Percentiles rank a stretch among this genome's conserved stretches.
These are phyloP conservation scores for Yamadazyma olivae DNA, from an alignment of 805 yeast genomes.

Conservation along the genomic window DNA sequence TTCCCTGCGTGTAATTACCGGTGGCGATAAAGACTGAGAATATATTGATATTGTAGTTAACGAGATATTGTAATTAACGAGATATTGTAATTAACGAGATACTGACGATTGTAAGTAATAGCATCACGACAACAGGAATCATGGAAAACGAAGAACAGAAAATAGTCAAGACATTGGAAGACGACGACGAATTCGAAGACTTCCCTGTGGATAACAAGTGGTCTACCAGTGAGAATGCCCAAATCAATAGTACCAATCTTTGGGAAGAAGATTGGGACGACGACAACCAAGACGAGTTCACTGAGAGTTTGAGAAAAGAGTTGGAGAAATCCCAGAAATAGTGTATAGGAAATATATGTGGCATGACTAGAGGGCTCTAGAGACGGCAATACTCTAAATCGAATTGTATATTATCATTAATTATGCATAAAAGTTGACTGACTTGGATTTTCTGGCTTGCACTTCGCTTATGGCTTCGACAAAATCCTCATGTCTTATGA, in stretches of 20 bases:
- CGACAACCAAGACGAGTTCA: conserved; percentile 87
- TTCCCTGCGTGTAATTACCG: background rate
- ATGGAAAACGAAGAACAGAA: conserved; percentile 24
- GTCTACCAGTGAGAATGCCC: conserved; percentile 56
- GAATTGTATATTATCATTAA: too few species aligned
- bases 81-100: too few species aligned
- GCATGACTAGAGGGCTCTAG: background rate
- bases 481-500: conserved; percentile 94
- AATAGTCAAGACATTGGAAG: conserved; percentile 74
- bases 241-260: conserved; percentile 54
- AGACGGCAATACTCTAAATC: background rate
- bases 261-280: conserved; percentile 99
- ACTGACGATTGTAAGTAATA: too few species aligned
- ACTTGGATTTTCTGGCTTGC: conserved; percentile 93
- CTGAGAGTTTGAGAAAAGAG: conserved; percentile 61
- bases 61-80: too few species aligned
- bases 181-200: conserved; percentile 96
- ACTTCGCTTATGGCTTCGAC: conserved; percentile 98
- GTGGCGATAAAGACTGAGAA: background rate
- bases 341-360: background rate
- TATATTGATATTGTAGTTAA: too few species aligned
- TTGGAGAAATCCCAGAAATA: conserved; percentile 25
- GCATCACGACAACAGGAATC: background rate
- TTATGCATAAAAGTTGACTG: conserved; percentile 93
- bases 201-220: conserved; percentile 85